A percentile compares a stretch with the other conserved stretches of the same genome.
These are phyloP conservation scores for Lobosporangium transversale DNA, from an alignment of 192 early-diverging fungal genomes.

Conservation along the genomic window DNA sequence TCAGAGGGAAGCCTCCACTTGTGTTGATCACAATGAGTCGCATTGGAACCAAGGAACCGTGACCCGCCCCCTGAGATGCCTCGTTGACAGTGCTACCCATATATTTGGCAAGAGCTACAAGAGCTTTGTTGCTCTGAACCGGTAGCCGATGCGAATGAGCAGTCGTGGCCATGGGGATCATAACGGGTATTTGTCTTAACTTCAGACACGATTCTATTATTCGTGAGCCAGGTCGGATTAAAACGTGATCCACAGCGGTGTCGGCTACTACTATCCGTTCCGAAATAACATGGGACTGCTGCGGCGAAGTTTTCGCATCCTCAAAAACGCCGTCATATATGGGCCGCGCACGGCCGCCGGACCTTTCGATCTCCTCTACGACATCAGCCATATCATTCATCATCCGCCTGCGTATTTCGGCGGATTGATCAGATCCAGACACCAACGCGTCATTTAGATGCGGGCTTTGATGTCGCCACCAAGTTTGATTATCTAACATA, in stretches of 20 bases:
- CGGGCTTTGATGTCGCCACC: conserved; percentile 41
- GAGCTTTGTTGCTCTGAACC: conserved; percentile 60
- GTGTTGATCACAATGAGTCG: conserved; percentile 77
- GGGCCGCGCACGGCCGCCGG: conserved; percentile 75
- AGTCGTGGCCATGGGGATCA: conserved; percentile 59
- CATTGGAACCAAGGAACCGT: conserved; percentile 53
- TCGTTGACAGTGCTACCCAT: conserved; percentile 27
- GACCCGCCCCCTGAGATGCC: conserved; percentile 7
- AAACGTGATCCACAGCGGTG: conserved; percentile 1
- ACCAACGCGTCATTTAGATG: background rate
- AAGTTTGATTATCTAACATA: conserved; percentile 67
- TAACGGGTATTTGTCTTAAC: conserved; percentile 71
- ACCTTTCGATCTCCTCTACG: conserved; percentile 76
- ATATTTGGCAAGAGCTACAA: conserved; percentile 61
- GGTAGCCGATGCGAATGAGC: conserved; percentile 49
- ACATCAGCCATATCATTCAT: conserved; percentile 65
- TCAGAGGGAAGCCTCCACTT: conserved; percentile 71
- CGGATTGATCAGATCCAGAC: conserved; percentile 6
- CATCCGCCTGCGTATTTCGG: conserved; percentile 49
- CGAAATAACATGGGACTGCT: background rate
- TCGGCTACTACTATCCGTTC: background rate
- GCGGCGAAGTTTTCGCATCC: background rate
- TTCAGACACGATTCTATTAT: conserved; percentile 70
- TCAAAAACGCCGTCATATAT: conserved; percentile 75
- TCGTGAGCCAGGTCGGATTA: conserved; percentile 54